Evolutionary conservation across 1,284 basidiomycete species (phyloP).

Genomic region (Bondarzewia mesenterica): DNA sequence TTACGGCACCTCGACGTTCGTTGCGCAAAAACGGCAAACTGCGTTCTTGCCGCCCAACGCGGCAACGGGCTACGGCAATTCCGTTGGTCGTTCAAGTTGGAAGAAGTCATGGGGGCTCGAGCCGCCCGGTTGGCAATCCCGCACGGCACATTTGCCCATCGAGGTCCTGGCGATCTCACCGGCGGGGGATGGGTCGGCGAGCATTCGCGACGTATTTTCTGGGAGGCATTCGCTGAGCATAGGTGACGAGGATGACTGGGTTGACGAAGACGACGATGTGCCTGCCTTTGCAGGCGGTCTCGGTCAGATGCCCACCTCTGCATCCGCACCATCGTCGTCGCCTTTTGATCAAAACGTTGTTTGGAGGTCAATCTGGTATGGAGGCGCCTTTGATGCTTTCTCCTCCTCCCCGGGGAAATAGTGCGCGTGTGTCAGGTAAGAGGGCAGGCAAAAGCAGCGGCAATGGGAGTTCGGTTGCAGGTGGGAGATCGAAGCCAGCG

Average conservation of each 20-base stretch:
- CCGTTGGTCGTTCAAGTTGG: constrained; percentile 69
- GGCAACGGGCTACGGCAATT: constrained; percentile 28
- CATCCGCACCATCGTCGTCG: constrained; percentile 2
- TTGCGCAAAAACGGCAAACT: constrained; percentile 67
- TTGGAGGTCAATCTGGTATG: constrained; percentile 8
- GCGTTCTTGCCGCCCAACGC: constrained; percentile 48
- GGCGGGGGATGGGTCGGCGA: constrained; percentile 36
- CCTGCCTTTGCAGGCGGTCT: constrained; percentile 71
- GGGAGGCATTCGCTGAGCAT: constrained; percentile 49
- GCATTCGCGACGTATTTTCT: constrained; percentile 70
- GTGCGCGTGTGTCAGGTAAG: constrained; percentile 11
- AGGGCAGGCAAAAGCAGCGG: constrained; percentile 15
- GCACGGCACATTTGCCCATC: constrained; percentile 58
- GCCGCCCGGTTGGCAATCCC: constrained; percentile 75
- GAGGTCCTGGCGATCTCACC: constrained; percentile 66
- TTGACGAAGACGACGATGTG: constrained; percentile 74
- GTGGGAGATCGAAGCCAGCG: constrained; percentile 31
- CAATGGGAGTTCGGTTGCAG: neutral
- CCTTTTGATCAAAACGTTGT: constrained; percentile 7
- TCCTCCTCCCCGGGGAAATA: constrained; percentile 12
- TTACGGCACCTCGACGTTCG: constrained; percentile 42
- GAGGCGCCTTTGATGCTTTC: constrained; percentile 8
- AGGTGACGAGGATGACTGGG: constrained; percentile 77
- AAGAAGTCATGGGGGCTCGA: constrained; percentile 82
- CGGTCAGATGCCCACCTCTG: constrained; percentile 53